Evolutionary conservation across 75 land plant genomes (phyloP), one percentile per base, ranked within the genome.

Genomic region (Cryptomeria japonica): DNA sequence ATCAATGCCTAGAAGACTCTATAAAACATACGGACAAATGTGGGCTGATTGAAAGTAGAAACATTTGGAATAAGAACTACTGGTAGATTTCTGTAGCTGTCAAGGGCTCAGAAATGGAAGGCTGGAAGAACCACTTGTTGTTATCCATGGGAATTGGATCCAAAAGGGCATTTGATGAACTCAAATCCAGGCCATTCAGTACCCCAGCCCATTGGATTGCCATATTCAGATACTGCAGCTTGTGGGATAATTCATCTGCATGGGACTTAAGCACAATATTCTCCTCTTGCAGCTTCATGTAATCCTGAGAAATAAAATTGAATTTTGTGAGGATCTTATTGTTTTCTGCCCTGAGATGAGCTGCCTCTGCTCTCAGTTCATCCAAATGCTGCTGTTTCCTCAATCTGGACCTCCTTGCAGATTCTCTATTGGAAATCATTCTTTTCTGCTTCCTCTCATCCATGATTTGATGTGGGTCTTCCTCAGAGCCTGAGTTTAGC

Each of bases 301-400:
- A 93, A 25, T 92, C 88, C 86, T 94, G 96, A 0, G 96, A 92
- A 84, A 94, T 92, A 70, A 94, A 16, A 84, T 85, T 91, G 42
- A 93, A 85, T 51, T 88, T 87, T 7, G 87, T 86, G 79, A 93
- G 87, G 86, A 96, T 92, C 85, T 91, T 91, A 61, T 87, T 88
- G 89, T 96, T 96, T 73, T 97, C 94, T 6, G 90, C 92, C 87
- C 92, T 87, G 19, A 97, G 91, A 37, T 91, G 89, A n/a, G 87
- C 91, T 53, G 94, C 92, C 80, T 95, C 94, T 16, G 92, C 90
- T 83, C 90, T 88, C 61, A 97, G 90, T 83, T 96, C 97, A 77
- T 97, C 98, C 90, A 97, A 39, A 49, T 97, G 99, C 88, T 94
- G 97, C 91, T 97, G 99, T 79, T 97, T 97, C 72, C 97, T 88